phyloP scores from a whole-genome alignment of 2,329 filamentous ascomycete genomes.

The Sordariomycetes sp. region DNA sequence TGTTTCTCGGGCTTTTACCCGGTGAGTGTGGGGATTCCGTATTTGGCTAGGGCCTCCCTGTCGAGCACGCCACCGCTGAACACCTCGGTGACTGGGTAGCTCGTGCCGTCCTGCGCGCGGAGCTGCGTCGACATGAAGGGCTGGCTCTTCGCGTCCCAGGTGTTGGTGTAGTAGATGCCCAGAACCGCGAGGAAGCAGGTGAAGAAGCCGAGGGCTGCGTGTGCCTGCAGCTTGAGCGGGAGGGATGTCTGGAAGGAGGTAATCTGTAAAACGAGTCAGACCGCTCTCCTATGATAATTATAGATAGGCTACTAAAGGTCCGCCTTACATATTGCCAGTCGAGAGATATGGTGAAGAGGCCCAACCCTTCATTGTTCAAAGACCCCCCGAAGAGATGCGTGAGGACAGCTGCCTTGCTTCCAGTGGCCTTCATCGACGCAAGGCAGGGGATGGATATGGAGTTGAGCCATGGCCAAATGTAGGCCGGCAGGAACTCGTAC shows the following conservation, averaged over 20 bases:
- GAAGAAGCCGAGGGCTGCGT: conserved; percentile 32
- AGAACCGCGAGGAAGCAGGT: conserved; percentile 39
- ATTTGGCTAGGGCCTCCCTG: conserved; percentile 23
- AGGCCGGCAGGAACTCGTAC: conserved; percentile 43
- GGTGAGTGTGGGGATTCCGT: conserved; percentile 34
- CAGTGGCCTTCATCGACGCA: conserved; percentile 38
- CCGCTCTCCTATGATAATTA: too few relatives aligned
- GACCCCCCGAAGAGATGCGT: conserved; percentile 41
- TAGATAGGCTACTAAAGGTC: too few relatives aligned
- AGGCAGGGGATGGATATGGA: conserved; percentile 43
- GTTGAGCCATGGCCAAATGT: conserved; percentile 45
- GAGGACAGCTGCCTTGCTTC: conserved; percentile 28
- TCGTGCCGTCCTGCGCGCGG: conserved; percentile 23
- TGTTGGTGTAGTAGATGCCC: conserved; percentile 38
- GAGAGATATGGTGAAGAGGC: conserved; percentile 35
- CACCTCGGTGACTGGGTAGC: conserved; percentile 27
- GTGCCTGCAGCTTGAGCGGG: conserved; percentile 37
- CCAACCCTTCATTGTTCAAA: conserved; percentile 39
- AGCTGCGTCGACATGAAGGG: conserved; percentile 46
- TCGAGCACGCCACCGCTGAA: conserved; percentile 30
- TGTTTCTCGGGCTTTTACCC: too few relatives aligned
- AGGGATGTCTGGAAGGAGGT: conserved; percentile 42
- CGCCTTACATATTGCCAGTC: conserved; percentile 43
- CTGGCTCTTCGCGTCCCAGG: conserved; percentile 31
- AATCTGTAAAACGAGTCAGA: conserved; percentile 23